Percentiles rank a stretch among this genome's conserved stretches.
Conservation (phyloP, 306 rosid genomes). For the Inga laurina region DNA sequence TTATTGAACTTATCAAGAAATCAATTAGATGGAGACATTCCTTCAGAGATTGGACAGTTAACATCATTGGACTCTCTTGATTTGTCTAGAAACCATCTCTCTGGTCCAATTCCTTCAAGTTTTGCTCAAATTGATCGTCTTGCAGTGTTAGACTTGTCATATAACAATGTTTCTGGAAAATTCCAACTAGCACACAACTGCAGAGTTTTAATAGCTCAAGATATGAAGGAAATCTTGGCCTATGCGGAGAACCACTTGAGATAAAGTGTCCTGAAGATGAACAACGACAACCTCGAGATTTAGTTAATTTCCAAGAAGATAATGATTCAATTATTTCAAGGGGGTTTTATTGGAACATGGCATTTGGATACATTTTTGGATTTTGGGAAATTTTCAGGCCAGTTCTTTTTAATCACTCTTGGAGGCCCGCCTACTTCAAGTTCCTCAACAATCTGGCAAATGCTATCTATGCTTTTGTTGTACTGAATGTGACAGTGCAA, state of each 20-base stretch:
- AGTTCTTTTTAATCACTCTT: neutral
- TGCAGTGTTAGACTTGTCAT: neutral
- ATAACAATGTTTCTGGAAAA: neutral
- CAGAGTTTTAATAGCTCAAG: neutral
- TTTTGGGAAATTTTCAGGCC: neutral
- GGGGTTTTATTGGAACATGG: neutral
- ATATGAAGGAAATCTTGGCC: neutral
- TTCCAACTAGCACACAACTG: neutral
- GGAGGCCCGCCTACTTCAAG: slow-evolving; percentile 1
- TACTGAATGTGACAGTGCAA: neutral
- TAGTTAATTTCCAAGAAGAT: neutral
- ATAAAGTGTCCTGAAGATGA: neutral
- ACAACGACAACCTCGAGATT: neutral
- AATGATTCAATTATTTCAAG: neutral
- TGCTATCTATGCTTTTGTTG: neutral
- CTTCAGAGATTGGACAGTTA: slow-evolving; percentile 10
- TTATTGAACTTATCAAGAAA: slow-evolving; percentile 36
- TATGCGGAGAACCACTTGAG: neutral
- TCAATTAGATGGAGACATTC: neutral
- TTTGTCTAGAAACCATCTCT: slow-evolving; percentile 19
- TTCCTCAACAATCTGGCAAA: slow-evolving; percentile 1
- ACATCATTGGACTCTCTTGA: slow-evolving; percentile 11
- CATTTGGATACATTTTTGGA: slow-evolving; percentile 20
- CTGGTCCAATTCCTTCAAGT: slow-evolving; percentile 3
- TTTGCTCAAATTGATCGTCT: slow-evolving; percentile 15